Percentiles rank a stretch among this genome's conserved stretches.
Conservation (phyloP, 306 rosid species). For the Nissolia schottii region DNA sequence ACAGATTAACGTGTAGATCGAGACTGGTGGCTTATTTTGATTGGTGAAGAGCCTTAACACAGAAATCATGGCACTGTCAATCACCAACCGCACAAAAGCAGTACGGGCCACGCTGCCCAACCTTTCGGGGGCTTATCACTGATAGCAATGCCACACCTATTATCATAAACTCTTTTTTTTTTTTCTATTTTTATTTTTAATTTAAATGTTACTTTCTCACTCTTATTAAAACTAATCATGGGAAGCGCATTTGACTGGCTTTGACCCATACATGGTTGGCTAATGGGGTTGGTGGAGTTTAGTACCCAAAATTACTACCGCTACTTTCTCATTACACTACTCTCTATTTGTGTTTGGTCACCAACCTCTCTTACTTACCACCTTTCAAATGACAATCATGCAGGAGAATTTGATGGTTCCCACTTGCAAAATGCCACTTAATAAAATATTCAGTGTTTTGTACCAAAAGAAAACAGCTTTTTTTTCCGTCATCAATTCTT, state of each 20-base stretch:
- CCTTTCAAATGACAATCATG: conserved; percentile 11
- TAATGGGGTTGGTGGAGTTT: conserved; percentile 7
- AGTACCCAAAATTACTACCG: no score
- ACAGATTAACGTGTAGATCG: background rate
- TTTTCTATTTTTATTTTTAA: background rate
- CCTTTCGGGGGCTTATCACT: conserved; percentile 10
- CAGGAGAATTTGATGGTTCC: background rate
- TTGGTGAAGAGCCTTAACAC: background rate
- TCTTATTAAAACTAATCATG: background rate
- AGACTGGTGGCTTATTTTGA: background rate
- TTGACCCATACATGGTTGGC: background rate
- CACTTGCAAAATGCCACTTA: background rate
- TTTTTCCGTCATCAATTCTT: background rate
- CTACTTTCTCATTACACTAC: background rate
- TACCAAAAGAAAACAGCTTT: background rate
- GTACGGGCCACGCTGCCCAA: conserved; percentile 30
- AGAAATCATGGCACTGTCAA: background rate
- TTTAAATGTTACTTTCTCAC: background rate
- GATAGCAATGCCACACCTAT: background rate
- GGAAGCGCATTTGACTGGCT: background rate
- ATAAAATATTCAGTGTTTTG: background rate
- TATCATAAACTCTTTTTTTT: background rate
- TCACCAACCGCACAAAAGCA: conserved; percentile 24
- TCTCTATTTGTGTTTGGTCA: conserved; percentile 2
- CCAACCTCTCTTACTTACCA: conserved; percentile 6